These are phyloP conservation scores for Penicillium lividum DNA, from an alignment of 495 filamentous ascomycete species.

Conservation along the genomic window DNA sequence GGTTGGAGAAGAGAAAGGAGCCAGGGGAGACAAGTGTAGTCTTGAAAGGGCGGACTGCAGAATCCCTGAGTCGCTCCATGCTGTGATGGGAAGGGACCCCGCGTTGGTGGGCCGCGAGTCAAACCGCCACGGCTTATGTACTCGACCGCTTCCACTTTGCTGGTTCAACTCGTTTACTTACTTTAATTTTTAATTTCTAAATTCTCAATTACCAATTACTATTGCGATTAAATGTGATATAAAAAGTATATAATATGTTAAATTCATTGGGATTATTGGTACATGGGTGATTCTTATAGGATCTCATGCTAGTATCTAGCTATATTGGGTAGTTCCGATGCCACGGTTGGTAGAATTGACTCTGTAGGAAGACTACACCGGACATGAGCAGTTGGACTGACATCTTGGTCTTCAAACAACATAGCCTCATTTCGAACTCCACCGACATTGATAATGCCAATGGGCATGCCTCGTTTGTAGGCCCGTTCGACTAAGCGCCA, in stretches of 20 bases:
- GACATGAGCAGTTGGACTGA: constrained; percentile 27
- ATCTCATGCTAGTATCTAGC: background rate
- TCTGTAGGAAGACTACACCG: constrained; percentile 44
- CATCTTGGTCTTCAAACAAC: constrained; percentile 57
- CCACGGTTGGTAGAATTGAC: constrained; percentile 38
- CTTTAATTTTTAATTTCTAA: too few species aligned
- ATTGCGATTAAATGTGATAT: too few species aligned
- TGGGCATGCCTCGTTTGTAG: constrained; percentile 76
- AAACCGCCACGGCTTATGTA: constrained; percentile 20
- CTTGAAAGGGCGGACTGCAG: constrained; percentile 31
- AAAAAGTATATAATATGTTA: background rate
- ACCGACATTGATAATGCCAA: constrained; percentile 81
- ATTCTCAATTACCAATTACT: too few species aligned
- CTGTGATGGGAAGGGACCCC: constrained; percentile 32
- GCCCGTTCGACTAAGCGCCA: constrained; percentile 87
- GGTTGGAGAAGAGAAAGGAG: constrained; percentile 37
- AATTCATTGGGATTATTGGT: background rate
- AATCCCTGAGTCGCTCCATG: constrained; percentile 29
- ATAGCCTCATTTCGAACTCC: constrained; percentile 77
- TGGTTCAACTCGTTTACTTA: too few species aligned
- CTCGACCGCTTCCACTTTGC: constrained; percentile 4
- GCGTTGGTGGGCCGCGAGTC: constrained; percentile 21
- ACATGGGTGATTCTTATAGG: background rate
- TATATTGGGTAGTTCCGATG: constrained; percentile 29
- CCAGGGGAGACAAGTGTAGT: constrained; percentile 42